phyloP scores from a whole-genome alignment of 352 stramenopile genomes.

The Phytophthora idaei region DNA sequence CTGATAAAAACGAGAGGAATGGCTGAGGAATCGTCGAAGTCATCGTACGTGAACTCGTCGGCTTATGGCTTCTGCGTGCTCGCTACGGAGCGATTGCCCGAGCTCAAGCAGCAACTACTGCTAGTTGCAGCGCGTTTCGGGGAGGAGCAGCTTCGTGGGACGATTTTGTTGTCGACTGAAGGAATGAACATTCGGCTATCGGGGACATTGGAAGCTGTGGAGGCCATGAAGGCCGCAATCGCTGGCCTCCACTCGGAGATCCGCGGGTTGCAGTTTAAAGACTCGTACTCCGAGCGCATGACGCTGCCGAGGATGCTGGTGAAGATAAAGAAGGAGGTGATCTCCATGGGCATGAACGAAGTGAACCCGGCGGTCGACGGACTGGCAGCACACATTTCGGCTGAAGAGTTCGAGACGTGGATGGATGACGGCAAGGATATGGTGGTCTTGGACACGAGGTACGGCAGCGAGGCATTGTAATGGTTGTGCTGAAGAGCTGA shows the following conservation, averaged over 20 bases:
- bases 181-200: conserved; percentile 75
- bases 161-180: conserved; percentile 67
- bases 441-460: conserved; percentile 73
- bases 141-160: conserved; percentile 56
- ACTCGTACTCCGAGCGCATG: conserved; percentile 57
- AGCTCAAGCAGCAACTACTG: conserved; percentile 47
- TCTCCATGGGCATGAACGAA: conserved; percentile 63
- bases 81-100: conserved; percentile 34
- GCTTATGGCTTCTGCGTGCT: conserved; percentile 79
- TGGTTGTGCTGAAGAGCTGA: conserved; percentile 6
- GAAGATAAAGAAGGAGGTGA: conserved; percentile 81
- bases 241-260: conserved; percentile 45
- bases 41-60: conserved; percentile 63
- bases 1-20: too few species aligned
- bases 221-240: conserved; percentile 57
- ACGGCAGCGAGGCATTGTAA: background rate
- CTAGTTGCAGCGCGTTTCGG: conserved; percentile 27
- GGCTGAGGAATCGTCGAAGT: background rate
- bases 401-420: conserved; percentile 73
- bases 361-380: conserved; percentile 55
- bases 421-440: conserved; percentile 71
- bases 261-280: conserved; percentile 63
- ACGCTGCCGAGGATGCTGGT: conserved; percentile 74
- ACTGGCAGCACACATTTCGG: conserved; percentile 58
- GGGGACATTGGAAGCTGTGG: conserved; percentile 44